Conservation (phyloP, 352 stramenopile genomes). For the Phytophthora ramorum region DNA sequence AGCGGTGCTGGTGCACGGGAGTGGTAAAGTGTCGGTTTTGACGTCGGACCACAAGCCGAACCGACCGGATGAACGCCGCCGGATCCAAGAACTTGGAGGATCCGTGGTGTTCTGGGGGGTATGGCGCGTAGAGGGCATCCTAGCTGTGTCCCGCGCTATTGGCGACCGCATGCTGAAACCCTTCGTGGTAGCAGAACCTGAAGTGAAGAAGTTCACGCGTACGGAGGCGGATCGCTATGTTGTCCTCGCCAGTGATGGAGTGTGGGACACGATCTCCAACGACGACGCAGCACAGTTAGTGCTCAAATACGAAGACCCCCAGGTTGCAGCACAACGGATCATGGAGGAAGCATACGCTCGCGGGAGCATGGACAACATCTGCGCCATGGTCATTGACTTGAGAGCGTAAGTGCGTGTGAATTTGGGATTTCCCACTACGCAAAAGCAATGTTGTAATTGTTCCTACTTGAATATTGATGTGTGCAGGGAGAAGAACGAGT, state of each 20-base stretch:
- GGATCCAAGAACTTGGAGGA: slow-evolving; percentile 90
- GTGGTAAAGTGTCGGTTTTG: slow-evolving; percentile 77
- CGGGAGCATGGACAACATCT: slow-evolving; percentile 93
- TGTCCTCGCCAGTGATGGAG: slow-evolving; percentile 90
- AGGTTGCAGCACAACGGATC: slow-evolving; percentile 76
- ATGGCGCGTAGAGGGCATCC: slow-evolving; percentile 94
- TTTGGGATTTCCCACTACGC: neutral
- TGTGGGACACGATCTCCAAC: slow-evolving; percentile 94
- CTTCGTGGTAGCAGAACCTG: slow-evolving; percentile 92
- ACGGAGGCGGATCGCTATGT: slow-evolving; percentile 81
- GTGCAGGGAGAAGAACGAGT: slow-evolving; percentile 60
- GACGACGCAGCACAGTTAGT: slow-evolving; percentile 82
- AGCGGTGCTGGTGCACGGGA: slow-evolving; percentile 86
- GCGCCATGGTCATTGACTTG: slow-evolving; percentile 91
- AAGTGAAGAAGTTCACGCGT: slow-evolving; percentile 78
- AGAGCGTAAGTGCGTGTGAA: slow-evolving; percentile 59
- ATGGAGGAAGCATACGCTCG: slow-evolving; percentile 88
- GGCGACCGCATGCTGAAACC: slow-evolving; percentile 93
- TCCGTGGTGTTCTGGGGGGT: slow-evolving; percentile 93
- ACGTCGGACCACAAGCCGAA: slow-evolving; percentile 94
- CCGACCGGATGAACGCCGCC: slow-evolving; percentile 87
- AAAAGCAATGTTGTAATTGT: neutral
- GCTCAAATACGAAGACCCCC: slow-evolving; percentile 69
- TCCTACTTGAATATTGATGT: slow-evolving; percentile 2
- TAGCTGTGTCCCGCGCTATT: slow-evolving; percentile 93